Evolutionary conservation across 331 rosid genomes (phyloP).

Genomic region (Erythrophleum ivorense): DNA sequence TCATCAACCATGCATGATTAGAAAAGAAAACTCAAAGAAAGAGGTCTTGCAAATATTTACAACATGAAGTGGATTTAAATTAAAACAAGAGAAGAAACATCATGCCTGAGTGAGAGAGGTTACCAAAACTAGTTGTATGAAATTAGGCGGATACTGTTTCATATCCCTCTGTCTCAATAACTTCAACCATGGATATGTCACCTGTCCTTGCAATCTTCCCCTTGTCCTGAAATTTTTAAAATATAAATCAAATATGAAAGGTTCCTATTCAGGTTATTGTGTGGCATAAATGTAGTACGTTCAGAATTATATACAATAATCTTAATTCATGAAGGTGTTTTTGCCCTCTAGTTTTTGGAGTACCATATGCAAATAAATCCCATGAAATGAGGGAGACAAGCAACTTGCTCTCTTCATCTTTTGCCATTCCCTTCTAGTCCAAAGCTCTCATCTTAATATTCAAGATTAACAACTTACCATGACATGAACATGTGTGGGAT

Average conservation of each 20-base stretch:
- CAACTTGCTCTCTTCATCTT: background rate
- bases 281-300: background rate
- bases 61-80: slow-evolving; percentile 33
- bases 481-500: slow-evolving; percentile 80
- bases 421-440: slow-evolving; percentile 19
- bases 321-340: background rate
- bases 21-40: slow-evolving; percentile 21
- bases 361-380: background rate
- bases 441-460: slow-evolving; percentile 22
- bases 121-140: slow-evolving; percentile 42
- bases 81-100: slow-evolving; percentile 3
- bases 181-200: slow-evolving; percentile 70
- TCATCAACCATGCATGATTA: slow-evolving; percentile 1
- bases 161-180: slow-evolving; percentile 80
- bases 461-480: slow-evolving; percentile 65
- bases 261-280: slow-evolving; percentile 21
- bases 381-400: slow-evolving; percentile 7
- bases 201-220: slow-evolving; percentile 87
- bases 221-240: slow-evolving; percentile 57
- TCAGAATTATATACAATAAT: slow-evolving; percentile 12
- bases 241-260: slow-evolving; percentile 6
- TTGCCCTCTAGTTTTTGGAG: background rate
- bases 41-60: slow-evolving; percentile 6
- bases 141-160: slow-evolving; percentile 60
- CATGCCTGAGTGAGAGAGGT: slow-evolving; percentile 25